These are phyloP conservation scores for Hypholoma sublateritium DNA, from an alignment of 768 basidiomycete genomes.

Conservation along the genomic window DNA sequence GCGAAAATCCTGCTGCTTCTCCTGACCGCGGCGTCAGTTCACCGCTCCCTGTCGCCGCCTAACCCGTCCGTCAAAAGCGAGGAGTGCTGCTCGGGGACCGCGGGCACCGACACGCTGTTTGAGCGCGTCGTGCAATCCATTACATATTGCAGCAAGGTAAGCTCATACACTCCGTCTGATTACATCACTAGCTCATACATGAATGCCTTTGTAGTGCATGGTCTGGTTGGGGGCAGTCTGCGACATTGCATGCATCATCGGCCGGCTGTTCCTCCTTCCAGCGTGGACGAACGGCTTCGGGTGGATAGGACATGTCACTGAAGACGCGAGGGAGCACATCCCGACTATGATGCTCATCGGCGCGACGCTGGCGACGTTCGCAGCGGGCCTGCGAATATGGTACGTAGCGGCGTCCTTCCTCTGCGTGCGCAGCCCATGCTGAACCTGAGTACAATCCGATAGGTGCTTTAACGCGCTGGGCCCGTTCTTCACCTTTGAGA, in stretches of 20 bases:
- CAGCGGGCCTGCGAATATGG: slow-evolving; percentile 31
- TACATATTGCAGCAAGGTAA: slow-evolving; percentile 37
- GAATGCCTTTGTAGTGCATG: slow-evolving; percentile 19
- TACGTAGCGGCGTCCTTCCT: slow-evolving; percentile 11
- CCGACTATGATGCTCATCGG: slow-evolving; percentile 25
- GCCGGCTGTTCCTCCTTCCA: slow-evolving; percentile 6
- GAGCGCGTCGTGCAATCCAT: slow-evolving; percentile 36
- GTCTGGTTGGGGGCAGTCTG: slow-evolving; percentile 28
- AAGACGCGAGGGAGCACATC: neutral
- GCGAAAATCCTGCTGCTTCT: slow-evolving; percentile 25
- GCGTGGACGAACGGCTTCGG: neutral
- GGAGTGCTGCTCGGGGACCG: slow-evolving; percentile 29
- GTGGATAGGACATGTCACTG: neutral
- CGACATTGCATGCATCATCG: slow-evolving; percentile 11
- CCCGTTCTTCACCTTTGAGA: slow-evolving; percentile 43
- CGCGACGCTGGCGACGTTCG: slow-evolving; percentile 21
- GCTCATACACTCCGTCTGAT: slow-evolving; percentile 2
- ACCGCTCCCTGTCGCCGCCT: slow-evolving; percentile 37
- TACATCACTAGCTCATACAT: slow-evolving; percentile 1
- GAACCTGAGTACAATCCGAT: neutral
- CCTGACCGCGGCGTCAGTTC: slow-evolving; percentile 31
- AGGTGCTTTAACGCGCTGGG: slow-evolving; percentile 42
- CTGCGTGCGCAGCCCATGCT: neutral
- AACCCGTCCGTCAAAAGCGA: slow-evolving; percentile 35
- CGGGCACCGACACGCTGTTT: slow-evolving; percentile 31